These are phyloP conservation scores for Teunomyces funiuensis DNA, from an alignment of 805 yeast species.

Conservation along the genomic window DNA sequence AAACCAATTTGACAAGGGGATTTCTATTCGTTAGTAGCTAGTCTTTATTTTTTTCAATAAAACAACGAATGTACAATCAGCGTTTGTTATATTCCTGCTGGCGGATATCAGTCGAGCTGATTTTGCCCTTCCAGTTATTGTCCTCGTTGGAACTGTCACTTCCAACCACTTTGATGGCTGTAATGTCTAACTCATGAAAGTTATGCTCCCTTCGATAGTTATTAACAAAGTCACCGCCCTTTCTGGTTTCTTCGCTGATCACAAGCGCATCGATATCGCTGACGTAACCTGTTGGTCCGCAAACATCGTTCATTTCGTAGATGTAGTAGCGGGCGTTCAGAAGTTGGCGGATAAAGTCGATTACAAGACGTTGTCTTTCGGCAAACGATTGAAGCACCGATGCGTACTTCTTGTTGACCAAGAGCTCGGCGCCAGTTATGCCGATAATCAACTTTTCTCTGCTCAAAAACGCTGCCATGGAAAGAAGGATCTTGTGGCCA, in stretches of 20 bases:
- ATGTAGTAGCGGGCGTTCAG: conserved; percentile 44
- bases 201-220: conserved; percentile 57
- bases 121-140: conserved; percentile 61
- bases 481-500: conserved; percentile 86
- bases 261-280: conserved; percentile 75
- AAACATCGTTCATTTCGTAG: conserved; percentile 73
- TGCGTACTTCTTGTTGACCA: conserved; percentile 71
- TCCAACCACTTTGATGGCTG: conserved; percentile 57
- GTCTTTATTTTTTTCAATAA: neutral
- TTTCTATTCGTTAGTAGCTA: conserved; percentile 31
- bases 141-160: conserved; percentile 31
- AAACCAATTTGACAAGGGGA: conserved; percentile 41
- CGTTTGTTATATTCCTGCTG: conserved; percentile 15
- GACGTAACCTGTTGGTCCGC: conserved; percentile 89
- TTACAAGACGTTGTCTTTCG: conserved; percentile 47
- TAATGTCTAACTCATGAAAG: conserved; percentile 45
- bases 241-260: conserved; percentile 73
- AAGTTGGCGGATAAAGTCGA: conserved; percentile 41
- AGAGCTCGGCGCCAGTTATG: conserved; percentile 71
- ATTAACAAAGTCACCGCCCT: conserved; percentile 77
- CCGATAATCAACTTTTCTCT: conserved; percentile 66
- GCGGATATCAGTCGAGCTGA: conserved; percentile 84
- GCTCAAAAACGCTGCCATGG: conserved; percentile 67
- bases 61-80: neutral
- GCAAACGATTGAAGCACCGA: conserved; percentile 63